These are phyloP conservation scores for Trichoderma gamsii DNA, from an alignment of 495 filamentous ascomycete species.

Conservation along the genomic window DNA sequence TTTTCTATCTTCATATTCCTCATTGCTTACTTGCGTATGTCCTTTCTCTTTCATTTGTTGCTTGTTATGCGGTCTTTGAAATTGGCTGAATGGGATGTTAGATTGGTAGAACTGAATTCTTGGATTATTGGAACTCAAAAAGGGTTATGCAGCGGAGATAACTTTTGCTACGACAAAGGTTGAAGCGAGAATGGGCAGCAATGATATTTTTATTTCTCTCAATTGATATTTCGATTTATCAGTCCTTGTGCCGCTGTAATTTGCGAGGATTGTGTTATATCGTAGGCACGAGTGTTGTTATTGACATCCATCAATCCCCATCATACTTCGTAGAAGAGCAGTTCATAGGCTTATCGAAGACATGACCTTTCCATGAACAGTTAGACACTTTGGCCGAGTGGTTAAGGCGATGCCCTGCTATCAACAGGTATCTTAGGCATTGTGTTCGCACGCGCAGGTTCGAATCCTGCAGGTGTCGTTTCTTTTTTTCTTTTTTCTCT, in stretches of 20 bases:
- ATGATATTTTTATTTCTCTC: neutral
- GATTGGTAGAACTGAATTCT: conserved; percentile 8
- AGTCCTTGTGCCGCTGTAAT: neutral
- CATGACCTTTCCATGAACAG: neutral
- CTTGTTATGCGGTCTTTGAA: neutral
- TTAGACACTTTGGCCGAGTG: conserved; percentile 14
- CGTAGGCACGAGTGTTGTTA: too few relatives aligned
- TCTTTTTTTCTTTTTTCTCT: neutral
- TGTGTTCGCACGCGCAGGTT: conserved; percentile 14
- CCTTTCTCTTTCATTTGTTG: neutral
- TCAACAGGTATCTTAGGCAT: conserved; percentile 10
- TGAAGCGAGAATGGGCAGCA: neutral
- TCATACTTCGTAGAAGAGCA: neutral
- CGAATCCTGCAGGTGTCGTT: conserved; percentile 14
- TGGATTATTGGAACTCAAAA: conserved; percentile 9
- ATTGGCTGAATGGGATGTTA: neutral
- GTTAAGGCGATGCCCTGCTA: conserved; percentile 14
- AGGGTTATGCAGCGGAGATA: conserved; percentile 1
- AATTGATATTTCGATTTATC: neutral
- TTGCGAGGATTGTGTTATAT: neutral
- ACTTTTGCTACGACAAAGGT: neutral
- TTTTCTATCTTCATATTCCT: too few relatives aligned
- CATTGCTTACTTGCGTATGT: neutral
- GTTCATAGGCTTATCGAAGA: neutral
- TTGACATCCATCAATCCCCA: too few relatives aligned